Evolutionary conservation across 1,284 basidiomycete species (phyloP), one percentile per base, ranked within the genome.

Genomic region (Fomes fomentarius): DNA sequence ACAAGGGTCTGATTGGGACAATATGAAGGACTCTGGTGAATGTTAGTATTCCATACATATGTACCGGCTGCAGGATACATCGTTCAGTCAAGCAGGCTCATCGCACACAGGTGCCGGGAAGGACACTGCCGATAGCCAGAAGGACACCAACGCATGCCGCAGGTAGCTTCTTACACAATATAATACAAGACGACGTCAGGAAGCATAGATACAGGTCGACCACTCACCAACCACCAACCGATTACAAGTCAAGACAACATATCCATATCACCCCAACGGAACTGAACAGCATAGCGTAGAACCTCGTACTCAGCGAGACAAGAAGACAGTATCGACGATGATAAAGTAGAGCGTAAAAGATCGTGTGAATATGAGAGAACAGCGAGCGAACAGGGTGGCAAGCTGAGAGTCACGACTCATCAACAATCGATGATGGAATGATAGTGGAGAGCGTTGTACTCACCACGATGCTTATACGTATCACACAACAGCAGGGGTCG

Each of bases 401-500:
- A n/a, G n/a, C n/a, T n/a, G n/a, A n/a, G n/a, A n/a, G n/a, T n/a
- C n/a, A n/a, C n/a, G n/a, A n/a, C n/a, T n/a, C n/a, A 37, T 37
- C 12, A 17, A 37, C 34, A 37, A 8, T 30, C 28, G 12, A 30
- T 30, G n/a, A n/a, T n/a, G n/a, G n/a, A n/a, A n/a, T n/a, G n/a
- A n/a, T n/a, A n/a, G n/a, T n/a, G n/a, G n/a, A n/a, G n/a, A n/a
- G n/a, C n/a, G n/a, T n/a, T n/a, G n/a, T n/a, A 24, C 43, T 15
- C 28, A 46, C 39, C 45, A 54, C 51, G 44, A 44, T 28, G 26
- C 10, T 24, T 21, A 24, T 2, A 24, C 17, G 30, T 14, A 31
- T 45, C 33, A 52, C 22, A 28, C 5, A 1, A 54, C 48, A 44
- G 63, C 50, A 7, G 66, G 68, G 12, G 67, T 69, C 14, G 66